Percentiles rank a stretch among this genome's conserved stretches.
Conservation (phyloP, 1,139 yeast species). For the Pneumocystis carinii region DNA sequence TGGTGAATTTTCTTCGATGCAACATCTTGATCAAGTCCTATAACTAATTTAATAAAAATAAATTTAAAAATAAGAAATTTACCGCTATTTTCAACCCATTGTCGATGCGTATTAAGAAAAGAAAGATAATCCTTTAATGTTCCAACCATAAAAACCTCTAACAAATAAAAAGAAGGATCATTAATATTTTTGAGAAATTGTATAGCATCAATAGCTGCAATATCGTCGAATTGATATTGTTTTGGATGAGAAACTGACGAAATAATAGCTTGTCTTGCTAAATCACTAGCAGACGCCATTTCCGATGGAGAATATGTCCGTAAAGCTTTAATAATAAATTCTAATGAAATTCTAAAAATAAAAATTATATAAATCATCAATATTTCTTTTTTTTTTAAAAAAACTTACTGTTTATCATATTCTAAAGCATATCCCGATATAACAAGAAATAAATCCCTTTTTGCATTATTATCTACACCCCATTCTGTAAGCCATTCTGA, state of each 20-base stretch:
- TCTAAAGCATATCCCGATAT: constrained; percentile 20
- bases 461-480: constrained; percentile 21
- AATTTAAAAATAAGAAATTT: constrained; percentile 4
- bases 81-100: neutral
- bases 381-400: constrained; percentile 16
- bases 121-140: constrained; percentile 19
- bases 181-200: constrained; percentile 17
- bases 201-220: constrained; percentile 24
- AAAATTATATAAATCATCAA: constrained; percentile 11
- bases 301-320: neutral
- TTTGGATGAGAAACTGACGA: constrained; percentile 5
- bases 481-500: constrained; percentile 28
- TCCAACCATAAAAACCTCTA: constrained; percentile 24
- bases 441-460: constrained; percentile 19
- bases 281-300: neutral
- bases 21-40: constrained; percentile 17
- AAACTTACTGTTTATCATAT: constrained; percentile 3
- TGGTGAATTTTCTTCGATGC: constrained; percentile 18
- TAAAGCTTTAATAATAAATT: neutral
- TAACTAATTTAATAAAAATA: constrained; percentile 3
- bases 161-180: constrained; percentile 19
- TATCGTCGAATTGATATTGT: constrained; percentile 19
- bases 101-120: constrained; percentile 9
- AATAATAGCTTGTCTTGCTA: constrained; percentile 4
- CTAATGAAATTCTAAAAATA: constrained; percentile 2